phyloP scores from a whole-genome alignment of 2,329 filamentous ascomycete genomes.

The Fusarium tjaetaba region DNA sequence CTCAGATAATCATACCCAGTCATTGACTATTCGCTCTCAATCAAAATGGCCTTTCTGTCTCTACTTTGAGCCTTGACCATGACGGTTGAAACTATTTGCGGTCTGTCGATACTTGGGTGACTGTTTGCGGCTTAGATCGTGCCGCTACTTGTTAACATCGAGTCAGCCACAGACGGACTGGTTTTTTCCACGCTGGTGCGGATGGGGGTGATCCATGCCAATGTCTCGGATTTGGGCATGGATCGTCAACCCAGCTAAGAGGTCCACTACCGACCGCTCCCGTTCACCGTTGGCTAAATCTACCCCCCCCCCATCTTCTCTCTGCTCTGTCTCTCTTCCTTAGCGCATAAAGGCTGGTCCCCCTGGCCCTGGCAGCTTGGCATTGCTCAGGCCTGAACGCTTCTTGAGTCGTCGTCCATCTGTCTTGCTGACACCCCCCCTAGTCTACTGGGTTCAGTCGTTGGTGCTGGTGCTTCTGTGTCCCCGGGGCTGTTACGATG shows the following conservation, averaged over 20 bases:
- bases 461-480: background rate
- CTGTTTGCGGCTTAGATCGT: constrained; percentile 30
- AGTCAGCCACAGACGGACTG: constrained; percentile 32
- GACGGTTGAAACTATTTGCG: constrained; percentile 27
- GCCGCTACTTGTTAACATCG: constrained; percentile 24
- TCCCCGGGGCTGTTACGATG: constrained; percentile 15
- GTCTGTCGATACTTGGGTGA: constrained; percentile 11
- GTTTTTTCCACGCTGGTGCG: constrained; percentile 16
- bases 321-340: background rate
- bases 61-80: constrained; percentile 8
- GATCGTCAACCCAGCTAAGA: constrained; percentile 15
- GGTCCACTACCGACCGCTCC: constrained; percentile 34
- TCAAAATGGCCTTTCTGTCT: background rate
- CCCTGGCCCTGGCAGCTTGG: constrained; percentile 1
- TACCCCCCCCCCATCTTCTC: constrained; percentile 14
- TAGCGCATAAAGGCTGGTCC: background rate
- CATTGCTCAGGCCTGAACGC: constrained; percentile 1
- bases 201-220: constrained; percentile 29
- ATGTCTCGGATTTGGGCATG: constrained; percentile 31
- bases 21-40: background rate
- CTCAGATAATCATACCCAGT: constrained; percentile 10
- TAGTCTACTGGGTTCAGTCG: background rate
- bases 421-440: background rate
- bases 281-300: constrained; percentile 35
- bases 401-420: background rate